phyloP scores from a whole-genome alignment of 169 alveolate genomes.

The Cryptosporidium tyzzeri region DNA sequence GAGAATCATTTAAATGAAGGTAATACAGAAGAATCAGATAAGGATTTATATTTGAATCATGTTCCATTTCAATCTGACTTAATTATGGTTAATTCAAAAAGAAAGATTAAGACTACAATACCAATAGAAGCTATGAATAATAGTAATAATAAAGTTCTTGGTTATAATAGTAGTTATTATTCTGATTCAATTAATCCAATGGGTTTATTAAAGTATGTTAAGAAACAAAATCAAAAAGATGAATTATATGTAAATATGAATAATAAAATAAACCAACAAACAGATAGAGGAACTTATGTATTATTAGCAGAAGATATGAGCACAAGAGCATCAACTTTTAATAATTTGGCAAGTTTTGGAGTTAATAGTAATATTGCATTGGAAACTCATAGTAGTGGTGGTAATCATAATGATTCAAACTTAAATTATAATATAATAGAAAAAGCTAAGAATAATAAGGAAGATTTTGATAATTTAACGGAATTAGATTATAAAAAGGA shows the following conservation, averaged over 20 bases:
- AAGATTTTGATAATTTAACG: neutral
- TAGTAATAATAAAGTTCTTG: neutral
- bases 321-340: conserved; percentile 52
- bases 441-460: neutral
- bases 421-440: too few relatives aligned
- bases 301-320: conserved; percentile 22
- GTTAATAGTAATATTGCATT: neutral
- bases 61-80: conserved; percentile 68
- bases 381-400: neutral
- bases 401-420: neutral
- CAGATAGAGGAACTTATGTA: neutral
- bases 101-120: conserved; percentile 63
- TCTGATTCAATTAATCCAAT: conserved; percentile 23
- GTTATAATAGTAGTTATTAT: neutral
- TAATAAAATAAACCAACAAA: neutral
- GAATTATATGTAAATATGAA: neutral
- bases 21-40: neutral
- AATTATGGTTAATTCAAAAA: neutral
- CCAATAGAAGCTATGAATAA: neutral
- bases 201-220: conserved; percentile 23
- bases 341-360: conserved; percentile 9
- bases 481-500: neutral
- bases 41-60: neutral
- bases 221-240: neutral
- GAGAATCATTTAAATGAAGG: neutral